Conservation (phyloP, 306 rosid species). For the Prosopis cineraria region DNA sequence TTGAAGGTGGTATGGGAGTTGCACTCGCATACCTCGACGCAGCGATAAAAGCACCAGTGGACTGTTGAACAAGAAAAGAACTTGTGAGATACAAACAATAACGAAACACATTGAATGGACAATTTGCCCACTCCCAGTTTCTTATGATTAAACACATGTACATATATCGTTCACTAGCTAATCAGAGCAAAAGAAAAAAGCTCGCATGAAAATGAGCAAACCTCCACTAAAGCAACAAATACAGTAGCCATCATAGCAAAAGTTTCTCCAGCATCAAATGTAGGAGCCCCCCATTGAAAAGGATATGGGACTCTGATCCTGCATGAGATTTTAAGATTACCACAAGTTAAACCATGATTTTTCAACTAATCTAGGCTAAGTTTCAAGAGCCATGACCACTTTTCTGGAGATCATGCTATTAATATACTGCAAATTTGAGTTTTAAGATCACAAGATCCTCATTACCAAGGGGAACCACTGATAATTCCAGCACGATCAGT, state of each 20-base stretch:
- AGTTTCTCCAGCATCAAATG: slow-evolving; percentile 95
- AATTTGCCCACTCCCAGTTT: neutral
- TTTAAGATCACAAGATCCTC: slow-evolving; percentile 8
- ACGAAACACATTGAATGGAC: neutral
- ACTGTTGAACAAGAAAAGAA: slow-evolving; percentile 48
- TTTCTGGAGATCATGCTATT: neutral
- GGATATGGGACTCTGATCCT: slow-evolving; percentile 98
- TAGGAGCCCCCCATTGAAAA: slow-evolving; percentile 99
- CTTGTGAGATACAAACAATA: slow-evolving; percentile 6
- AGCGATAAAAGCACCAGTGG: slow-evolving; percentile 85
- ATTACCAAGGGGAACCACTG: slow-evolving; percentile 85
- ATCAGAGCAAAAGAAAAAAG: neutral
- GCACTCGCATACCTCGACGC: slow-evolving; percentile 93
- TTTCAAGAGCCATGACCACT: slow-evolving; percentile 12
- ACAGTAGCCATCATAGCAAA: slow-evolving; percentile 99
- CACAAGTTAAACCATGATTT: neutral
- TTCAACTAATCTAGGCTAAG: slow-evolving; percentile 8
- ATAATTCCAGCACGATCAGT: slow-evolving; percentile 93
- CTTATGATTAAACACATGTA: neutral
- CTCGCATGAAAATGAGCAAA: slow-evolving; percentile 25
- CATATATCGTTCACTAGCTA: neutral
- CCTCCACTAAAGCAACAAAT: slow-evolving; percentile 95
- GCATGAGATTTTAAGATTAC: slow-evolving; percentile 9
- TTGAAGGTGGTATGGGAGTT: slow-evolving; percentile 86
- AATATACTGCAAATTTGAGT: neutral